These are phyloP conservation scores for Yarrowia hollandica DNA, from an alignment of 805 yeast genomes.

Conservation along the genomic window DNA sequence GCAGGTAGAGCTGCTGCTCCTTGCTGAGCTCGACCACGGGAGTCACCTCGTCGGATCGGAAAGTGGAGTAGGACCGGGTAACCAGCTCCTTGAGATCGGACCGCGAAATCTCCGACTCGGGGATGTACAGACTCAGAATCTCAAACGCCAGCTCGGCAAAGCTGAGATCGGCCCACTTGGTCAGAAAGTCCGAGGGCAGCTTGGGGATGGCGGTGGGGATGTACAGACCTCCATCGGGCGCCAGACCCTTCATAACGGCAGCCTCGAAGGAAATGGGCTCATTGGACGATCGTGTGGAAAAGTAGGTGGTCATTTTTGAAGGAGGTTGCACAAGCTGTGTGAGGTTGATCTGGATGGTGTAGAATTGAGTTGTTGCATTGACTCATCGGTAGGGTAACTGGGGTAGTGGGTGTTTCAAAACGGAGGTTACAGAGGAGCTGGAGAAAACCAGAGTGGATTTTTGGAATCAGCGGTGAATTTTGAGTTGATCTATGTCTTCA, in stretches of 20 bases:
- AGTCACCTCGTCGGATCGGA: constrained; percentile 84
- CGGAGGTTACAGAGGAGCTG: too few relatives aligned
- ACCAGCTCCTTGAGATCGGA: constrained; percentile 65
- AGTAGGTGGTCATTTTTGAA: constrained; percentile 35
- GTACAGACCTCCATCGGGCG: constrained; percentile 95
- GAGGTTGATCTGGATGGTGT: constrained; percentile 15
- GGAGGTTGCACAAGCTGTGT: background rate
- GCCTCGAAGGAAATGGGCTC: constrained; percentile 40
- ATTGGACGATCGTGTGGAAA: constrained; percentile 45
- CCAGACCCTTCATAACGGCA: constrained; percentile 66
- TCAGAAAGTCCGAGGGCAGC: constrained; percentile 56
- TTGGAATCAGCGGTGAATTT: too few relatives aligned
- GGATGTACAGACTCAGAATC: constrained; percentile 77
- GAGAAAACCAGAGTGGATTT: background rate
- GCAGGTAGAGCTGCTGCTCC: constrained; percentile 59
- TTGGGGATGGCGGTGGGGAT: constrained; percentile 81
- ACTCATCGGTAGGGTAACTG: constrained; percentile 28
- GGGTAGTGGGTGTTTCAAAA: background rate
- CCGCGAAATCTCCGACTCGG: constrained; percentile 68
- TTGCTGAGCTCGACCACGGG: constrained; percentile 68
- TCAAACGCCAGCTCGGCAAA: constrained; percentile 87
- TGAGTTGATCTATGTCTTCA: too few relatives aligned
- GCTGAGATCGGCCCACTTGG: constrained; percentile 68
- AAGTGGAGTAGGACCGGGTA: constrained; percentile 78
- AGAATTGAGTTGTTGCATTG: constrained; percentile 3